Percentiles rank a stretch among this genome's conserved stretches.
These are phyloP conservation scores for Dendrobium chrysotoxum DNA, from an alignment of 106 monocot species.

Conservation along the genomic window DNA sequence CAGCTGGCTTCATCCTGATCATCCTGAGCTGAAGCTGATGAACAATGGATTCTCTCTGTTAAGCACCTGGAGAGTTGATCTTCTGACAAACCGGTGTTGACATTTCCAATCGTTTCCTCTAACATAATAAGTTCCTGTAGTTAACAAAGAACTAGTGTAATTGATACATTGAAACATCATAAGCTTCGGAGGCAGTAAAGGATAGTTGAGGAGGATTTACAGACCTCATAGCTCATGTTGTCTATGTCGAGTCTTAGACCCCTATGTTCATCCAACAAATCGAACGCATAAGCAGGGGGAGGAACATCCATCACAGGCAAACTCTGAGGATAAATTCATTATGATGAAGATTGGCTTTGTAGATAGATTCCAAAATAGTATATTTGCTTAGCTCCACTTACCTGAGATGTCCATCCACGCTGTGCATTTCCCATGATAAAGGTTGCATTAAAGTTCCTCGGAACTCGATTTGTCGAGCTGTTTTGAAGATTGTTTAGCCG, in stretches of 20 bases:
- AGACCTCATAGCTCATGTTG: constrained; percentile 68
- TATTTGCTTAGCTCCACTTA: not conserved
- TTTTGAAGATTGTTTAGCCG: not conserved
- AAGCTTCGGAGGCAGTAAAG: no score
- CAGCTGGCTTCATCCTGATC: constrained; percentile 25
- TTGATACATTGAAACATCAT: not conserved
- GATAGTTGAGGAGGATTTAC: no score
- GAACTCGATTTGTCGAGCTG: not conserved
- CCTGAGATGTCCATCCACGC: not conserved
- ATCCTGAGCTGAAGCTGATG: constrained; percentile 1
- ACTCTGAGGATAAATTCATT: constrained; percentile 13
- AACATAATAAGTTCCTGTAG: constrained; percentile 60
- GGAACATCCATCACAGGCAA: constrained; percentile 12
- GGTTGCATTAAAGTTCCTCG: not conserved
- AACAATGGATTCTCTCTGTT: constrained; percentile 18
- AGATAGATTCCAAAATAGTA: not conserved
- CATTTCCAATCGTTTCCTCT: constrained; percentile 67
- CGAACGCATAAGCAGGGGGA: constrained; percentile 14
- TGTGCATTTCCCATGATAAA: not conserved
- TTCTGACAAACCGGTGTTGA: constrained; percentile 47
- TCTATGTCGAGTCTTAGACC: constrained; percentile 64
- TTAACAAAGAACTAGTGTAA: not conserved
- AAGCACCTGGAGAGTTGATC: constrained; percentile 32
- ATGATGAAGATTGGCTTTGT: not conserved
- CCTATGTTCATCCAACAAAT: constrained; percentile 37